Conservation (phyloP, 345 rosid species). For the Eucalyptus globulus region DNA sequence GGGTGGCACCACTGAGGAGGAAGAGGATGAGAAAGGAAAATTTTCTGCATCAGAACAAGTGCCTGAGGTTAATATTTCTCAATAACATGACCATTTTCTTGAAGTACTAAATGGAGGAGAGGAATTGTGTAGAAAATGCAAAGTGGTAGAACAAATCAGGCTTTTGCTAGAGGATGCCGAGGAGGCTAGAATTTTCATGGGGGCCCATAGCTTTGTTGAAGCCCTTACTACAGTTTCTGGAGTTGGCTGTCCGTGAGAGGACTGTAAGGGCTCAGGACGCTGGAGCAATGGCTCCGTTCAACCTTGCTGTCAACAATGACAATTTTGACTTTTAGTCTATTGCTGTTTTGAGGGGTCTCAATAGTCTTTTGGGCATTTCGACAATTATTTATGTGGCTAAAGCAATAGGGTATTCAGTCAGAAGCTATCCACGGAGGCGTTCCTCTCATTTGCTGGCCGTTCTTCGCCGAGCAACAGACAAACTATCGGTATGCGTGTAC, state of each 20-base stretch:
- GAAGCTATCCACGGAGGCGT: too few species aligned
- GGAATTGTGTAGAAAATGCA: slow-evolving; percentile 34
- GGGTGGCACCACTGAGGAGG: background rate
- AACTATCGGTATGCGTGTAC: too few species aligned
- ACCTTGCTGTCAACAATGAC: slow-evolving; percentile 88
- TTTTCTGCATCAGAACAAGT: slow-evolving; percentile 21
- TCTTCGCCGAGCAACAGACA: too few species aligned
- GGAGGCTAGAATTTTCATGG: slow-evolving; percentile 79
- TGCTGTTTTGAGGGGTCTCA: background rate
- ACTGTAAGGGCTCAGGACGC: slow-evolving; percentile 38
- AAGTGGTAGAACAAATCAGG: slow-evolving; percentile 54
- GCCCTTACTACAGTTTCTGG: slow-evolving; percentile 50
- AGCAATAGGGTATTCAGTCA: background rate
- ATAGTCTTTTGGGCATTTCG: background rate
- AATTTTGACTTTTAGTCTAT: slow-evolving; percentile 33
- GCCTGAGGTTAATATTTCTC: slow-evolving; percentile 18
- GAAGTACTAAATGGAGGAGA: slow-evolving; percentile 40
- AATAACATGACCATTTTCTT: slow-evolving; percentile 35
- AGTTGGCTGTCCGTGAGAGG: slow-evolving; percentile 40
- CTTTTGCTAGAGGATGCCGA: slow-evolving; percentile 74
- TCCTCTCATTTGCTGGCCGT: too few species aligned
- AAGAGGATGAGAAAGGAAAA: slow-evolving; percentile 19
- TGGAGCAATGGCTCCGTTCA: slow-evolving; percentile 92
- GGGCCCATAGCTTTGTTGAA: slow-evolving; percentile 72
- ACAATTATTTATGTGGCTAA: background rate